Percentiles rank a stretch among this genome's conserved stretches.
Evolutionary conservation across 495 filamentous ascomycete genomes (phyloP).

Genomic region (Penicillium angulare): DNA sequence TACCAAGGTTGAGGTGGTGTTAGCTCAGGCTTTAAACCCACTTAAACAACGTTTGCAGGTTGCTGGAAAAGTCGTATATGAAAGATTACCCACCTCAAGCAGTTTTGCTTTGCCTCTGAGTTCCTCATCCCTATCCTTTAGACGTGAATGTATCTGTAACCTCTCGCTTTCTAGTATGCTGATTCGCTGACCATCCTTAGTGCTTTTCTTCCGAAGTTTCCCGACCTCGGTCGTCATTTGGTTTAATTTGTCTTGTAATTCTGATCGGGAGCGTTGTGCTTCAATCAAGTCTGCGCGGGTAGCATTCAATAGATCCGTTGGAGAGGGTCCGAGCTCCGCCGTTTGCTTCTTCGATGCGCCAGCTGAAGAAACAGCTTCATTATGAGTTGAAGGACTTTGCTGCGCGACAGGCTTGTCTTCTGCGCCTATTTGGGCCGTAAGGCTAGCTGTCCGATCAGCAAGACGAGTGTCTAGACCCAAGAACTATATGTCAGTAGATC

Average conservation of each 20-base stretch:
- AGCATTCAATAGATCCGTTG: constrained; percentile 42
- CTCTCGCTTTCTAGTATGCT: constrained; percentile 61
- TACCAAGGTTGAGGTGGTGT: constrained; percentile 22
- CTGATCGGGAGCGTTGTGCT: constrained; percentile 68
- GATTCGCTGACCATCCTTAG: constrained; percentile 56
- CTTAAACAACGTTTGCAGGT: too few relatives aligned
- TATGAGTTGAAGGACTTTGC: constrained; percentile 3
- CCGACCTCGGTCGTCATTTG: constrained; percentile 59
- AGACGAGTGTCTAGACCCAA: constrained; percentile 60
- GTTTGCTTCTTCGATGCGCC: constrained; percentile 25
- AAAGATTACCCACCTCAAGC: constrained; percentile 56
- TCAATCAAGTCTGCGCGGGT: constrained; percentile 64
- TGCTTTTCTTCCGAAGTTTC: constrained; percentile 55
- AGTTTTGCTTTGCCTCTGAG: constrained; percentile 76
- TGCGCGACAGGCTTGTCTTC: constrained; percentile 1
- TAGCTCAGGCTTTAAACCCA: neutral
- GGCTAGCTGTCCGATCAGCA: constrained; percentile 63
- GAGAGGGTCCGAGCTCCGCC: constrained; percentile 16
- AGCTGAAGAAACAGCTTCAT: constrained; percentile 17
- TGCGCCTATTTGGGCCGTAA: constrained; percentile 29
- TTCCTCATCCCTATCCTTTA: constrained; percentile 84
- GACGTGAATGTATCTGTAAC: constrained; percentile 54
- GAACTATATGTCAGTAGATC: constrained; percentile 23
- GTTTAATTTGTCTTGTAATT: constrained; percentile 61
- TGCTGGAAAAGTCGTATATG: neutral